Evolutionary conservation across 2,329 filamentous ascomycete genomes (phyloP), one percentile per base, ranked within the genome.

Genomic region (Verruconis gallopava): DNA sequence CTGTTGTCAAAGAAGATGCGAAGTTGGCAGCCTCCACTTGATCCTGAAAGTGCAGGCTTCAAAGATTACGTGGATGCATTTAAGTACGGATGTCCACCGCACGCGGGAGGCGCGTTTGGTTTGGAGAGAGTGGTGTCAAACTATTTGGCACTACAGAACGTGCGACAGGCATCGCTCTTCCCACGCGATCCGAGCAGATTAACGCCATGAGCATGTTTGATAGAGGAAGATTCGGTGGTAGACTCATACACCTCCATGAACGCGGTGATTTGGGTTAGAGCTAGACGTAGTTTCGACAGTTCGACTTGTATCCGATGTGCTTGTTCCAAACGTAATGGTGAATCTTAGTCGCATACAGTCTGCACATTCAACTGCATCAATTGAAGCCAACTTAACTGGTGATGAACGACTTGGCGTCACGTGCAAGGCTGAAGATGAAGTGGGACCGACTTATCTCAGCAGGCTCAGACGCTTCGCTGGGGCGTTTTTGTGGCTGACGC

Each of bases 91-190:
- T 78, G 74, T 54, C 68, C 73, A 50, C 74, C 73, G 20, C 77
- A 80, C 58, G 76, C 69, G 5, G 76, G 77, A 53, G 77, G 75
- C 55, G 76, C 77, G 33, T 66, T 80, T 48, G 77, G 77, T 12
- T 55, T 80, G 55, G 78, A 81, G 63, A 64, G 77, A 22, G 78
- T 80, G 52, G 74, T 80, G 44, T 74, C 75, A 65, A 73, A 79
- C 56, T 80, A 75, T 68, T 57, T 80, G 49, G 77, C 75, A 11
- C 55, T 80, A 56, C 73, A 73, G 15, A 78, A 80, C 50, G 71
- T 80, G 38, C 59, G 77, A 25, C 61, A 78, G 57, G 69, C 71
- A 21, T 75, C 72, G 50, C 53, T 78, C 53, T 80, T 79, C 62
- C 76, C 77, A 21, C 64, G 76, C 48, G 77, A 80, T 55, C 77